These are phyloP conservation scores for Pichia sp. DNA, from an alignment of 1,139 yeast species.

Conservation along the genomic window DNA sequence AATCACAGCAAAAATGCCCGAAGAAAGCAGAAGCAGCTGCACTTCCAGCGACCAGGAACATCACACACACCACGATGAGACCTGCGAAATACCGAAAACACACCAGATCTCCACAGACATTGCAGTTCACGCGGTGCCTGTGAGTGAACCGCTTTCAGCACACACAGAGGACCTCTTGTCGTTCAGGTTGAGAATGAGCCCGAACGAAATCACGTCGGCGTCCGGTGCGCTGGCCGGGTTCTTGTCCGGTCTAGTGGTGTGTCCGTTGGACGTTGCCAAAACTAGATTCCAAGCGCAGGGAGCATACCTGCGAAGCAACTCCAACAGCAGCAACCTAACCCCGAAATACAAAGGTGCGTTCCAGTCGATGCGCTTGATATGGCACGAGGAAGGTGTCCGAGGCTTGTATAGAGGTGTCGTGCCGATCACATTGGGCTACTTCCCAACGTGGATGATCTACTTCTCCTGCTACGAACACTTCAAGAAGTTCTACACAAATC, in stretches of 20 bases:
- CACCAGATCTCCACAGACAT: slow-evolving; percentile 18
- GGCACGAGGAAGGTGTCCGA: slow-evolving; percentile 68
- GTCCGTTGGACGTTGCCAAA: slow-evolving; percentile 92
- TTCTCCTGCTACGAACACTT: slow-evolving; percentile 84
- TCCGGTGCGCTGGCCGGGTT: slow-evolving; percentile 94
- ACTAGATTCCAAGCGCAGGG: slow-evolving; percentile 96
- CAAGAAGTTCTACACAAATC: slow-evolving; percentile 45
- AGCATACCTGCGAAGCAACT: slow-evolving; percentile 35
- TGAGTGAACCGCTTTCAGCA: slow-evolving; percentile 16
- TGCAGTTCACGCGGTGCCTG: slow-evolving; percentile 19
- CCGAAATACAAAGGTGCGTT: slow-evolving; percentile 52
- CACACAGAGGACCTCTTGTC: slow-evolving; percentile 17
- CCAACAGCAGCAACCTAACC: slow-evolving; percentile 15
- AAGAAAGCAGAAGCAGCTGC: background rate
- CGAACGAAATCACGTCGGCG: slow-evolving; percentile 48
- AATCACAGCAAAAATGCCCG: background rate
- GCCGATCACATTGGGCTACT: slow-evolving; percentile 87
- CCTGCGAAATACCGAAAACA: slow-evolving; percentile 14
- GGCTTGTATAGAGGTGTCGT: slow-evolving; percentile 89
- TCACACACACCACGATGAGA: slow-evolving; percentile 1
- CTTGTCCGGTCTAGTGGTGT: slow-evolving; percentile 81
- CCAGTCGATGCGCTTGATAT: slow-evolving; percentile 57
- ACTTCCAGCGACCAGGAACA: background rate
- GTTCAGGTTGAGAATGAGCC: slow-evolving; percentile 21
- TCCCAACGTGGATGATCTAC: slow-evolving; percentile 97